Evolutionary conservation across 2,329 filamentous ascomycete species (phyloP).

Genomic region (Diplocarpon rosae): DNA sequence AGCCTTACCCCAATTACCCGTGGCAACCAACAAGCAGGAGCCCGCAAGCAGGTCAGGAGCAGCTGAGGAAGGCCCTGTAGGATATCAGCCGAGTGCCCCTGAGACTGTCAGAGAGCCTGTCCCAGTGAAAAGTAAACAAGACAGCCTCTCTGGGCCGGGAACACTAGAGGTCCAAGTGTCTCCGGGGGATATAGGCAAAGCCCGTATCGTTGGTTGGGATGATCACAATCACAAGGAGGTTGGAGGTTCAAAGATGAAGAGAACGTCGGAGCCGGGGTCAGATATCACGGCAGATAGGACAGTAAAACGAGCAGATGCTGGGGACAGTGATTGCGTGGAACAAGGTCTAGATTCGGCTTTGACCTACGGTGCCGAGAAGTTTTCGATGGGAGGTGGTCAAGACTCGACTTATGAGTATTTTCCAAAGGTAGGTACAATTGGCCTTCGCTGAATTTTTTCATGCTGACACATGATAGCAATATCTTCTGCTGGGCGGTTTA

Average conservation of each 20-base stretch:
- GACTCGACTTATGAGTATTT: constrained; percentile 67
- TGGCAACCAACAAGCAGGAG: constrained; percentile 1
- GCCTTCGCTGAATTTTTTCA: not conserved
- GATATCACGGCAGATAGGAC: constrained; percentile 12
- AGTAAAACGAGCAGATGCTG: constrained; percentile 7
- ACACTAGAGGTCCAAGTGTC: constrained; percentile 23
- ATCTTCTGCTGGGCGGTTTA: constrained; percentile 64
- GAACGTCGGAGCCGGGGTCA: constrained; percentile 2
- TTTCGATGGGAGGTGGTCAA: constrained; percentile 50
- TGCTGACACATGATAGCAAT: constrained; percentile 37
- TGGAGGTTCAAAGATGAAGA: constrained; percentile 12
- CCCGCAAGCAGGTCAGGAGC: constrained; percentile 2
- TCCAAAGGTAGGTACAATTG: constrained; percentile 40
- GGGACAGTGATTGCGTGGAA: constrained; percentile 39
- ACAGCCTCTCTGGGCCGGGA: constrained; percentile 2
- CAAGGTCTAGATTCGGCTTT: constrained; percentile 44
- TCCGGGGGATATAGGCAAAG: constrained; percentile 20
- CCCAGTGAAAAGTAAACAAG: constrained; percentile 16
- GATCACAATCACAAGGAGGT: constrained; percentile 9
- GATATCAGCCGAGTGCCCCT: constrained; percentile 23
- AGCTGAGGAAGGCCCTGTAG: constrained; percentile 17
- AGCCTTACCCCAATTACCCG: constrained; percentile 7
- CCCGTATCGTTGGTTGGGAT: constrained; percentile 19
- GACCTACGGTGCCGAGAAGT: constrained; percentile 37
- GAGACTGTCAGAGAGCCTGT: constrained; percentile 13